Base-by-base conservation (phyloP, 139 green algal genomes). In the Chlorokybus atmophyticus region DNA sequence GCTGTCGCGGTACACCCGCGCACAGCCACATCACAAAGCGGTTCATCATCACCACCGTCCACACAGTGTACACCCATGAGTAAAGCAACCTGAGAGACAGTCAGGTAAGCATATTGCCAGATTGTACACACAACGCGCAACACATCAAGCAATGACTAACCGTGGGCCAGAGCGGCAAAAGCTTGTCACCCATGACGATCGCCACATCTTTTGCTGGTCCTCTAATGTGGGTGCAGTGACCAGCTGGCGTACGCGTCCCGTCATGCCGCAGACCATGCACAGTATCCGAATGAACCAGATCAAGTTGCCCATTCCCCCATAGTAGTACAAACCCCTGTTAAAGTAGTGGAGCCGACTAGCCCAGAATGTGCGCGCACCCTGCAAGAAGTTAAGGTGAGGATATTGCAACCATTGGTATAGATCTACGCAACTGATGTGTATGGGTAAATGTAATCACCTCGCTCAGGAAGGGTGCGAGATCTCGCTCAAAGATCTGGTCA, bases 251-350 rank as follows among this genome's bases (percentile, higher is more conserved):
- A 88, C 55, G 17, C 14, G 7, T 26, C 25, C 21, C 10, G 50
- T 26, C 50, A 40, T 52, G 28, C 64, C 17, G 14, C 35, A 72
- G 10, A 73, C 10, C 51, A 53, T 73, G 51, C 60, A 59, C 29
- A 73, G 10, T 23, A 66, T 30, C 27, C 50, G 29, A 25, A 74
- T 51, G 29, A 35, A 29, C 14, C 38, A 50, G 23, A 66, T 53
- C 28, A 72, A 29, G 29, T 80, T 62, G 39, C 87, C 84, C 90
- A 96, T 96, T 64, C 87, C 84, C 35, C 89, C 89, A 55, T 68
- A 82, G 66, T 93, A 96, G 79, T 96, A 96, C 19, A 96, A 80
- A 2, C 89, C 88, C 29, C 84, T 60, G 50, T 80, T 73, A 75
- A 96, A 97, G 82, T 96, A 94, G 60, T 79, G 84, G 40, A 23